A percentile compares a stretch with the other conserved stretches of the same genome.
Conservation (phyloP, 169 alveolate species). For the Eimeria sp. region DNA sequence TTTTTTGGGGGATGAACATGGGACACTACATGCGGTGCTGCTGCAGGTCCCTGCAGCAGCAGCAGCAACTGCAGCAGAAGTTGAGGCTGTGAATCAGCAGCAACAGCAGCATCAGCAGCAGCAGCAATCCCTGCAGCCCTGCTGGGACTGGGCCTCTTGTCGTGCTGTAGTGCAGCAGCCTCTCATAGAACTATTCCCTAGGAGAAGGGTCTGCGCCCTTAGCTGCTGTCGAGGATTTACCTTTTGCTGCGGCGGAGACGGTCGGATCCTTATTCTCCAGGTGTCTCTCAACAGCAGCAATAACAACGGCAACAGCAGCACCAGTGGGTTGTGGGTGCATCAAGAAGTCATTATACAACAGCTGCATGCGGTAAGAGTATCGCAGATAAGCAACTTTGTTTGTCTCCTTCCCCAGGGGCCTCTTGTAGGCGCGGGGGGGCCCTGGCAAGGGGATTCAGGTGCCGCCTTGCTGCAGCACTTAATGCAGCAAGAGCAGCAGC, state of each 20-base stretch:
- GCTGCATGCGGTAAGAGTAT: constrained; percentile 18
- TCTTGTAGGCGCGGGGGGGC: not conserved
- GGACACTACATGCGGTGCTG: constrained; percentile 61
- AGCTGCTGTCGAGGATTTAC: constrained; percentile 18
- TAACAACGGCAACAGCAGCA: constrained; percentile 17
- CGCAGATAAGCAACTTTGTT: constrained; percentile 1
- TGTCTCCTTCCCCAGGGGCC: constrained; percentile 65
- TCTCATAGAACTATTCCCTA: not conserved
- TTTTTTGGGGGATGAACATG: constrained; percentile 65
- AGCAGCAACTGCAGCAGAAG: constrained; percentile 54
- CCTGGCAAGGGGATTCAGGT: constrained; percentile 8
- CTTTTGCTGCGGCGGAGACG: constrained; percentile 78
- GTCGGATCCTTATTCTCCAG: constrained; percentile 20
- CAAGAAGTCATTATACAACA: constrained; percentile 26
- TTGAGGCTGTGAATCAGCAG: not conserved
- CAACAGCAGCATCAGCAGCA: not conserved
- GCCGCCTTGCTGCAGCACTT: not conserved
- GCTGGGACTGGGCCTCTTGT: constrained; percentile 21
- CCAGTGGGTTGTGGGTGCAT: not conserved
- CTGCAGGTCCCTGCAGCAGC: constrained; percentile 65
- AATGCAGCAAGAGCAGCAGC: constrained; percentile 49
- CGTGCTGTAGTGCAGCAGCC: constrained; percentile 44
- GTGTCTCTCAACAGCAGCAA: constrained; percentile 30
- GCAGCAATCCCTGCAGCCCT: not conserved
- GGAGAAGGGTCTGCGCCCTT: not conserved